Conservation (phyloP, 148 eudicot genomes). For the Dysphania ambrosioides region DNA sequence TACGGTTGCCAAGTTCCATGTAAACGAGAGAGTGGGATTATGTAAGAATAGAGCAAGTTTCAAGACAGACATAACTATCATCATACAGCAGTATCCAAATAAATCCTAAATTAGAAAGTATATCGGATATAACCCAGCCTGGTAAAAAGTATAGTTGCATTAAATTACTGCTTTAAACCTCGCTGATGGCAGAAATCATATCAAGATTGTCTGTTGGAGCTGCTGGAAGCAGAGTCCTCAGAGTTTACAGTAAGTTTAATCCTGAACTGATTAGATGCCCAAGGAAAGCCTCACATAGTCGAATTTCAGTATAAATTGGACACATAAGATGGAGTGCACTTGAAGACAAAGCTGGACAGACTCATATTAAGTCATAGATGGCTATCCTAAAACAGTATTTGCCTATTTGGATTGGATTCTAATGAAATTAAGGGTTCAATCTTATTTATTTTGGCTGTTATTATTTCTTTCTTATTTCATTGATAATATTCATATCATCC, state of each 20-base stretch:
- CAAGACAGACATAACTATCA: neutral
- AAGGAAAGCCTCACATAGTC: neutral
- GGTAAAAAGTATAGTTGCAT: neutral
- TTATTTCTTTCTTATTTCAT: neutral
- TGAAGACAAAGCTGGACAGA: neutral
- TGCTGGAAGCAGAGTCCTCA: too few relatives aligned
- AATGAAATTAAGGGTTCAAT: neutral
- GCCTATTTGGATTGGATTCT: neutral
- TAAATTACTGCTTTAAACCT: neutral
- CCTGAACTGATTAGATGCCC: neutral
- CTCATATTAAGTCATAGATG: neutral
- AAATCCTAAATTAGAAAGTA: too few relatives aligned
- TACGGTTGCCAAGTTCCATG: neutral
- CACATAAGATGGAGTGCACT: neutral
- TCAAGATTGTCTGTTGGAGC: too few relatives aligned
- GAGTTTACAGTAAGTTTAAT: too few relatives aligned
- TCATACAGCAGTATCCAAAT: too few relatives aligned
- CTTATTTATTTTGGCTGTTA: neutral
- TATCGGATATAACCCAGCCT: neutral
- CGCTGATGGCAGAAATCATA: neutral
- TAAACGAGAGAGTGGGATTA: neutral
- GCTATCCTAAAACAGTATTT: neutral
- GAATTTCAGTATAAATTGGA: neutral
- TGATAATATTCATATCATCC: too few relatives aligned
- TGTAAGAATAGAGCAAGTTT: neutral